These are phyloP conservation scores for Yamadazyma conglobata DNA, from an alignment of 1,139 yeast species.

Conservation along the genomic window DNA sequence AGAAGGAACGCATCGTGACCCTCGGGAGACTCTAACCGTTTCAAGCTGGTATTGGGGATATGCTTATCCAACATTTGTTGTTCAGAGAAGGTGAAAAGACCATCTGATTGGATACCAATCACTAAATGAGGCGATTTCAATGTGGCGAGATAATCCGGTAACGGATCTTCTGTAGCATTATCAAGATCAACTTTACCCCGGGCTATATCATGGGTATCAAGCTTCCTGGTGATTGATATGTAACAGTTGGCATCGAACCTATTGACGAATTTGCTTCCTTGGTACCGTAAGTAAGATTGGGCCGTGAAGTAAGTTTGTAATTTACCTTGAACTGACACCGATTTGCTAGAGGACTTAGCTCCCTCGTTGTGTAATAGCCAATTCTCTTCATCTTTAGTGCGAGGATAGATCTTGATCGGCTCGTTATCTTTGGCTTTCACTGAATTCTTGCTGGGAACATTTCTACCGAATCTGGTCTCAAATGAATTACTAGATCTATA, in stretches of 20 bases:
- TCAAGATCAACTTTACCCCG: conserved; percentile 54
- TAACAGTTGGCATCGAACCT: conserved; percentile 97
- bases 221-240: conserved; percentile 85
- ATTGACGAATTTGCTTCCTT: conserved; percentile 82
- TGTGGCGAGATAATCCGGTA: conserved; percentile 43
- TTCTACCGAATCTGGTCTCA: conserved; percentile 86
- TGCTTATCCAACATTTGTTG: conserved; percentile 78
- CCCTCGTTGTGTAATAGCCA: conserved; percentile 48
- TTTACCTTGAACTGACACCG: conserved; percentile 19
- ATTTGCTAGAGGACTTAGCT: conserved; percentile 15
- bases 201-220: conserved; percentile 92
- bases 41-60: conserved; percentile 66
- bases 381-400: conserved; percentile 43
- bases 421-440: conserved; percentile 14
- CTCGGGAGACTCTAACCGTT: conserved; percentile 84
- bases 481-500: conserved; percentile 90
- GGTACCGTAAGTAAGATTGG: conserved; percentile 89
- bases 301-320: conserved; percentile 94
- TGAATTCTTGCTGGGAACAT: conserved; percentile 45
- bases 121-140: conserved; percentile 74
- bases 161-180: conserved; percentile 28
- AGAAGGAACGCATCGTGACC: conserved; percentile 96
- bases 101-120: conserved; percentile 89
- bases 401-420: conserved; percentile 23
- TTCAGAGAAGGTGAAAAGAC: conserved; percentile 86